These are phyloP conservation scores for Auricularia sp. DNA, from an alignment of 768 basidiomycete species.

Conservation along the genomic window DNA sequence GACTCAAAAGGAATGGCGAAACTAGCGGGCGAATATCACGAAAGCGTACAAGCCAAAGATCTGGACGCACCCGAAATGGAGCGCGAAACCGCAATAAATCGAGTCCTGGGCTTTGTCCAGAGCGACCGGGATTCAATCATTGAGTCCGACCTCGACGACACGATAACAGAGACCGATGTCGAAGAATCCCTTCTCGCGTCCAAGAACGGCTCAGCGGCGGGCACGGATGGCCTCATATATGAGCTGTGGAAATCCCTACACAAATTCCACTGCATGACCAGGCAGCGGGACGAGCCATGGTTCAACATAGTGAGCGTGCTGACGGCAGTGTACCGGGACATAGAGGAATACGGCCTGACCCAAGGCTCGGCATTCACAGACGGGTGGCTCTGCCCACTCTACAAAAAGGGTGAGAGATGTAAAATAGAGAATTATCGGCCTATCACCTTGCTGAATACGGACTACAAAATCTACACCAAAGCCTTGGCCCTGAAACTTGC, in stretches of 20 bases:
- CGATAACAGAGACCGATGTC: neutral
- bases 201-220: neutral
- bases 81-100: neutral
- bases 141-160: neutral
- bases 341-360: neutral
- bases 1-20: neutral
- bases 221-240: neutral
- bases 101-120: neutral
- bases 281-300: neutral
- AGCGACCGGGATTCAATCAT: neutral
- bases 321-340: neutral
- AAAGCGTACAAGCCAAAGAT: neutral
- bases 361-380: slow-evolving; percentile 13
- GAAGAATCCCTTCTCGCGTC: neutral
- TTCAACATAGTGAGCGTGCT: neutral
- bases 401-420: slow-evolving; percentile 11
- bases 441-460: slow-evolving; percentile 15
- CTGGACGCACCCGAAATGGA: neutral
- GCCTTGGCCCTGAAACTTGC: slow-evolving; percentile 5
- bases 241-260: neutral
- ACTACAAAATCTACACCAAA: slow-evolving; percentile 18
- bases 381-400: slow-evolving; percentile 14
- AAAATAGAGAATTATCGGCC: slow-evolving; percentile 14
- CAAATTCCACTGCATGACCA: neutral
- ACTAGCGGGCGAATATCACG: neutral